Evolutionary conservation across 805 yeast species (phyloP).

Genomic region (Candida tallmaniae): DNA sequence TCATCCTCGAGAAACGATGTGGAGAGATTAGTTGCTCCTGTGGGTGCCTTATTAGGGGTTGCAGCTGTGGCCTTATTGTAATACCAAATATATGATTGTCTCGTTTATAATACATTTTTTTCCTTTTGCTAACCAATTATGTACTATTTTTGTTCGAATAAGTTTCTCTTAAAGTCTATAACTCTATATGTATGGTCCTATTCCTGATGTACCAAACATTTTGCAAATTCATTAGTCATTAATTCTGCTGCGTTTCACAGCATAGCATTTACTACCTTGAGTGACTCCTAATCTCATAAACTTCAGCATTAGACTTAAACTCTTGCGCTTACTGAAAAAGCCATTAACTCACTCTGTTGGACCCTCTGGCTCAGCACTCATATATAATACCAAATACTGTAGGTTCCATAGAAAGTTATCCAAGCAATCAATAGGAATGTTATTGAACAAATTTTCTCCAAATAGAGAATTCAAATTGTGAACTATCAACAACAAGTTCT

Average conservation of each 20-base stretch:
- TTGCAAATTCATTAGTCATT: too few relatives aligned
- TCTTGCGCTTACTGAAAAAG: neutral
- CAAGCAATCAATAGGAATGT: constrained; percentile 32
- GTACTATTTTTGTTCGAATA: too few relatives aligned
- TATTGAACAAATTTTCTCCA: constrained; percentile 8
- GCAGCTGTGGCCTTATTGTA: constrained; percentile 28
- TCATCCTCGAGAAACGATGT: constrained; percentile 2
- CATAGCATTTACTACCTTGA: too few relatives aligned
- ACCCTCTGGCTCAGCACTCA: constrained; percentile 22
- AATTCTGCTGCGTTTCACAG: too few relatives aligned
- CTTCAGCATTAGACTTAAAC: neutral
- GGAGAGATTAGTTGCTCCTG: constrained; percentile 17
- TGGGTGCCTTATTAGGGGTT: constrained; percentile 31
- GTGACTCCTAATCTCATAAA: too few relatives aligned
- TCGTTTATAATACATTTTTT: too few relatives aligned
- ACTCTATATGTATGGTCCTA: too few relatives aligned
- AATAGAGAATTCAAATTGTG: constrained; percentile 16
- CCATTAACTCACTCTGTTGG: neutral
- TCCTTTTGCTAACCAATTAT: too few relatives aligned
- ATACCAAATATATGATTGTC: neutral
- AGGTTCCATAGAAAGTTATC: constrained; percentile 41
- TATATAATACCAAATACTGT: constrained; percentile 30
- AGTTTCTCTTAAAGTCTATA: too few relatives aligned
- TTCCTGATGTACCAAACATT: too few relatives aligned
- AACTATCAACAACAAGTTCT: constrained; percentile 24